Evolutionary conservation across 169 alveolate genomes (phyloP).

Genomic region (Plasmodium vinckei): DNA sequence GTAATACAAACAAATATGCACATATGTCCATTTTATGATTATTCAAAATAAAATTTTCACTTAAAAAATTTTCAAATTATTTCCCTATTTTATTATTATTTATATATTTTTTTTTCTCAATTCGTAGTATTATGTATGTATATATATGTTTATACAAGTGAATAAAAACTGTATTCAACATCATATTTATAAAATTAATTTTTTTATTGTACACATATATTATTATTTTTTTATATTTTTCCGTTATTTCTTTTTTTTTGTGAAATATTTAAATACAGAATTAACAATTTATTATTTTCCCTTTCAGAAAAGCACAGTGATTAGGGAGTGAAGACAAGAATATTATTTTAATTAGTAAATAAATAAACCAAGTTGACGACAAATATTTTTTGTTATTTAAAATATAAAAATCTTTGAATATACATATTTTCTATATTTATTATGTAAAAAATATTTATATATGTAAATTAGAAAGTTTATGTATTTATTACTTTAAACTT

Average conservation of each 20-base stretch:
- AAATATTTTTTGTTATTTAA: neutral
- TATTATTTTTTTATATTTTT: constrained; percentile 9
- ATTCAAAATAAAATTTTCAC: constrained; percentile 43
- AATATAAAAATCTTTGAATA: neutral
- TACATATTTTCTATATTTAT: neutral
- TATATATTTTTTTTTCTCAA: constrained; percentile 45
- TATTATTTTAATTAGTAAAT: neutral
- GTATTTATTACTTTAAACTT: neutral
- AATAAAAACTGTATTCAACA: constrained; percentile 38
- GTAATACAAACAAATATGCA: constrained; percentile 12
- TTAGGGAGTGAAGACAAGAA: constrained; percentile 4
- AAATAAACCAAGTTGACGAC: neutral
- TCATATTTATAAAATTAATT: constrained; percentile 50
- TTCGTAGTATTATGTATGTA: constrained; percentile 3
- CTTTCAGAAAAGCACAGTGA: constrained; percentile 21
- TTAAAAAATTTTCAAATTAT: constrained; percentile 29
- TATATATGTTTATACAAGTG: neutral
- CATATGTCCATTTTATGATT: constrained; percentile 15
- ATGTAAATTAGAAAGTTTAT: constrained; percentile 7
- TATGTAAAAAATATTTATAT: neutral
- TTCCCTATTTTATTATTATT: constrained; percentile 4
- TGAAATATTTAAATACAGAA: constrained; percentile 42
- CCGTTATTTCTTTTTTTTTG: constrained; percentile 18
- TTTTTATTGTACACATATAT: constrained; percentile 14
- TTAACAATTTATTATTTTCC: constrained; percentile 38